Base-by-base conservation (phyloP, 768 basidiomycete species). In the Suillus occidentalis region DNA sequence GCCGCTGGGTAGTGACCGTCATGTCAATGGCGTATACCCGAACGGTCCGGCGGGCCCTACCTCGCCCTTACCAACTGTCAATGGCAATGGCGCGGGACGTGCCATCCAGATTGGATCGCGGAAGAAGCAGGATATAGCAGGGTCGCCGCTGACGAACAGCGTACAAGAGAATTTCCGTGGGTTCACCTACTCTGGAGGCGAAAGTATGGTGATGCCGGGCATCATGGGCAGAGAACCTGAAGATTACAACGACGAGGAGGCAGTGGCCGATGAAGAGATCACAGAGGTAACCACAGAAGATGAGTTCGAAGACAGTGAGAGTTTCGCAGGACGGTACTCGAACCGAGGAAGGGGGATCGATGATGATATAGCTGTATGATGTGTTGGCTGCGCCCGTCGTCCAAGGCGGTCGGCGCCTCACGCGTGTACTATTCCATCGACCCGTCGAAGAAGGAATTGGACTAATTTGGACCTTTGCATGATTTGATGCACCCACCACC, bases 91-190 rank as follows among this genome's bases (percentile, higher is more conserved):
- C 25, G 68, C 42, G 57, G 56, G 70, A 42, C 75, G 77, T 68
- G 75, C 71, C 9, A 89, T 89, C 65, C 81, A 86, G 72, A 89
- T 88, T 68, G 78, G 75, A 62, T 80, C 80, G 67, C 79, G 77
- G 76, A 83, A 80, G 74, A 79, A 77, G 67, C 79, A 80, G 22
- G 79, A 75, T 18, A 75, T 74, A 37, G 78, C 70, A 49, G 88
- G 86, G 13, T 88, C 85, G 39, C 94, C 93, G 47, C 80, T 98
- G 72, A 96, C 95, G 67, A 93, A 82, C 75, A 93, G 90, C 72
- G 92, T 98, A 55, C 96, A 99, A 80, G 96, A 96, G 80, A 95
- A 97, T 74, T 99, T 99, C 77, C 85, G 90, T 55, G 97, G 97
- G 22, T 99, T 99, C 82, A 96, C 92, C 9, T 94, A 89, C 73